These are phyloP conservation scores for Colletotrichum liaoningense DNA, from an alignment of 2,329 filamentous ascomycete genomes.

Conservation along the genomic window DNA sequence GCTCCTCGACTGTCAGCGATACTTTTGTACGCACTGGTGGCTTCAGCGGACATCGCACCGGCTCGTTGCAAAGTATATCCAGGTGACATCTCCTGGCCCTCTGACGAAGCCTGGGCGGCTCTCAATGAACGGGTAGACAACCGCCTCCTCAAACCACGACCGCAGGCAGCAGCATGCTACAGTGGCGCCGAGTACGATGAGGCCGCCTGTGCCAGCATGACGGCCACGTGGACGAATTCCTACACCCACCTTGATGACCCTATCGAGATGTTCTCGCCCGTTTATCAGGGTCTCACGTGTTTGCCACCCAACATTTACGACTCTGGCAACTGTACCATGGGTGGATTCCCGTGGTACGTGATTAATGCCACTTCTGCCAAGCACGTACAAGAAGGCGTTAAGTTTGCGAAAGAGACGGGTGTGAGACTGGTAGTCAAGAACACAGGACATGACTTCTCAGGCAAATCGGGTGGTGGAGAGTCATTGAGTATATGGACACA, in stretches of 20 bases:
- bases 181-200: conserved; percentile 9
- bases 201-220: conserved; percentile 1
- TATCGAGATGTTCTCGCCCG: conserved; percentile 20
- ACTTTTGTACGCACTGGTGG: not conserved
- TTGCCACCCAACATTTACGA: conserved; percentile 21
- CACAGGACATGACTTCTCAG: conserved; percentile 21
- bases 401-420: conserved; percentile 12
- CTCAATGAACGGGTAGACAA: conserved; percentile 2
- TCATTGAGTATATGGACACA: conserved; percentile 28
- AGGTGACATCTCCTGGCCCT: conserved; percentile 13
- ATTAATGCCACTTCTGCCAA: conserved; percentile 7
- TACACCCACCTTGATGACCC: conserved; percentile 24
- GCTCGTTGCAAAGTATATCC: conserved; percentile 12
- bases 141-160: conserved; percentile 20
- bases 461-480: conserved; percentile 16
- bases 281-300: conserved; percentile 24
- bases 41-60: not conserved
- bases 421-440: conserved; percentile 27
- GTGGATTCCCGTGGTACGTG: conserved; percentile 22
- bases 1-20: not conserved
- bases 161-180: conserved; percentile 19
- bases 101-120: not conserved
- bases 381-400: conserved; percentile 24
- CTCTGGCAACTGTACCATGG: conserved; percentile 27
- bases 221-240: conserved; percentile 13